Evolutionary conservation across 768 basidiomycete species (phyloP).

Genomic region (Agaricus subrufescens): DNA sequence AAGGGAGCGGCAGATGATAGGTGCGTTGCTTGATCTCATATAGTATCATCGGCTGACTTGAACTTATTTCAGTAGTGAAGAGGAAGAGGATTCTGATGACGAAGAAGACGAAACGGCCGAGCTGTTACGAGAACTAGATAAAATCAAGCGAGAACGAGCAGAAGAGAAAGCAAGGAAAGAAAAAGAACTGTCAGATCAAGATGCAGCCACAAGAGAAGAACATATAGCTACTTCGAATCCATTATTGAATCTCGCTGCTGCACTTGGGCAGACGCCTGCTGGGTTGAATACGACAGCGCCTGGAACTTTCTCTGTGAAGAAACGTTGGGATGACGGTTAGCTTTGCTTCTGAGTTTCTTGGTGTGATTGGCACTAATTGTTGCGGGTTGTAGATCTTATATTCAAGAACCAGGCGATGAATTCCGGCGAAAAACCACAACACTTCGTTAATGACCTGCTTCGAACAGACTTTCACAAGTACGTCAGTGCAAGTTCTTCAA

Average conservation of each 20-base stretch:
- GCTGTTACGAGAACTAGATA: constrained; percentile 93
- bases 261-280: constrained; percentile 69
- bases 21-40: constrained; percentile 20
- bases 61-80: too few relatives aligned
- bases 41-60: too few relatives aligned
- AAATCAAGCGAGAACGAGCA: constrained; percentile 94
- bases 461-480: constrained; percentile 93
- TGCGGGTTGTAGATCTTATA: constrained; percentile 66
- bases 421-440: constrained; percentile 53
- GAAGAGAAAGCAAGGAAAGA: constrained; percentile 88
- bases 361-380: background rate
- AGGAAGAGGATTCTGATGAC: constrained; percentile 53
- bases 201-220: constrained; percentile 62
- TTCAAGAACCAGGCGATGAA: constrained; percentile 97
- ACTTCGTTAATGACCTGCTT: constrained; percentile 94
- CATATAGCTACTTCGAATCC: constrained; percentile 89
- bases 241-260: constrained; percentile 85
- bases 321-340: constrained; percentile 92
- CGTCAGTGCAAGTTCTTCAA: constrained; percentile 22
- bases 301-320: constrained; percentile 87
- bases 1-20: constrained; percentile 40
- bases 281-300: constrained; percentile 71
- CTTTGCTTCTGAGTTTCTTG: constrained; percentile 10
- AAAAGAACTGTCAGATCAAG: constrained; percentile 59
- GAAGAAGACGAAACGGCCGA: constrained; percentile 94